Conservation (phyloP, 2,329 filamentous ascomycete genomes). For the Kalaharituber pfeilii region DNA sequence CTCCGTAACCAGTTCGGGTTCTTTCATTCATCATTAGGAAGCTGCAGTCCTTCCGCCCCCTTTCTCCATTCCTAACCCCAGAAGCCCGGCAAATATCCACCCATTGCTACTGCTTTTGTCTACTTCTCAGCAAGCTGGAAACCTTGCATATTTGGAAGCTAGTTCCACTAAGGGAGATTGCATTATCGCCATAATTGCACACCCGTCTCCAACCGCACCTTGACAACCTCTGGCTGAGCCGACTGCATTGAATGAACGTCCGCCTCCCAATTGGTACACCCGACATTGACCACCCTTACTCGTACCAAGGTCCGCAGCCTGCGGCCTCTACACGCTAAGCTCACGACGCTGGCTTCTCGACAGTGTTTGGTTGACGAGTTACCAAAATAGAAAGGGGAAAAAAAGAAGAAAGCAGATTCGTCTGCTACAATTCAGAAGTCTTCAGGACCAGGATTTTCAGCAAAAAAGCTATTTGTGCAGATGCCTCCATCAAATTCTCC, state of each 20-base stretch:
- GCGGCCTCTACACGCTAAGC: background rate
- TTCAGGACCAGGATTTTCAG: background rate
- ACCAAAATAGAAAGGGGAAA: background rate
- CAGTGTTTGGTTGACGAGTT: background rate
- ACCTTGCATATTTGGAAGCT: background rate
- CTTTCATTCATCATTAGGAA: no score
- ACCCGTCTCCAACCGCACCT: background rate
- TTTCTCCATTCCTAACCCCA: background rate
- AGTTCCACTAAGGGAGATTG: background rate
- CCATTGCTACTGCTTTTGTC: background rate
- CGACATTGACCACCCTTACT: background rate
- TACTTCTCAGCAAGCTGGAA: background rate
- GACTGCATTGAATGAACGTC: no score
- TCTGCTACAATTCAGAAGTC: background rate
- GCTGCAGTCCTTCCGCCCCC: no score
- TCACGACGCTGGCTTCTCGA: background rate
- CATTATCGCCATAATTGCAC: constrained; percentile 7
- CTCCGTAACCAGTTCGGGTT: no score
- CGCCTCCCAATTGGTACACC: background rate
- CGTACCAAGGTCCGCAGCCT: background rate
- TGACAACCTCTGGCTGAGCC: background rate
- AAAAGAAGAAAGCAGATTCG: background rate
- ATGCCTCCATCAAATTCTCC: constrained; percentile 30
- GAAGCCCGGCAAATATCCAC: background rate
- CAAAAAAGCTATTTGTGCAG: background rate